Evolutionary conservation across 1,284 basidiomycete species (phyloP).

Genomic region (Pseudozyma pruni): DNA sequence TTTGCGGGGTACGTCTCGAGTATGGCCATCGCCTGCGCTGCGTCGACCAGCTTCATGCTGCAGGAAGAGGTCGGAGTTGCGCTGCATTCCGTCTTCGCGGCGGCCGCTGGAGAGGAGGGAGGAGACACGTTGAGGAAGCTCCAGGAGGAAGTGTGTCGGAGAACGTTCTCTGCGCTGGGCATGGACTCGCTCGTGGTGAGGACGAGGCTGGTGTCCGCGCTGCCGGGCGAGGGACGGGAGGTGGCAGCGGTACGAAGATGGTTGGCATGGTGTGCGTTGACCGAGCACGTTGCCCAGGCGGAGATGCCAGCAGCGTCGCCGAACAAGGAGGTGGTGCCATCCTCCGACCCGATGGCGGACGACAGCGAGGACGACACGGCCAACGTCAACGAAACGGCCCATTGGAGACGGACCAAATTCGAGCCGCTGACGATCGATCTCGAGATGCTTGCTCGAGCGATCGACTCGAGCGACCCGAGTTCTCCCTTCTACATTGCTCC

Average conservation of each 20-base stretch:
- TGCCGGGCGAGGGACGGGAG: slow-evolving; percentile 13
- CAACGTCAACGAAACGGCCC: background rate
- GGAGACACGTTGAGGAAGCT: background rate
- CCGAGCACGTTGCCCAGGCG: slow-evolving; percentile 20
- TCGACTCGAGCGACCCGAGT: slow-evolving; percentile 10
- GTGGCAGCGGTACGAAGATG: slow-evolving; percentile 15
- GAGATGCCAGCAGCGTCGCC: background rate
- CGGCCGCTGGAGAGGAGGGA: background rate
- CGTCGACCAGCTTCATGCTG: slow-evolving; percentile 13
- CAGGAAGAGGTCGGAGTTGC: slow-evolving; percentile 1
- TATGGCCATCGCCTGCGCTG: slow-evolving; percentile 28
- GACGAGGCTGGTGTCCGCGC: slow-evolving; percentile 14
- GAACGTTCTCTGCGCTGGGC: slow-evolving; percentile 12
- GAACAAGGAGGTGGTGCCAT: background rate
- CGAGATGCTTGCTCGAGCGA: slow-evolving; percentile 6
- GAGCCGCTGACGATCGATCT: slow-evolving; percentile 18
- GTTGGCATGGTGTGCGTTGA: slow-evolving; percentile 28
- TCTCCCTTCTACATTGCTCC: slow-evolving; percentile 32
- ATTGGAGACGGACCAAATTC: slow-evolving; percentile 10
- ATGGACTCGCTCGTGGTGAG: slow-evolving; percentile 12
- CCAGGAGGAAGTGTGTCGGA: slow-evolving; percentile 16
- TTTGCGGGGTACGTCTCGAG: slow-evolving; percentile 23
- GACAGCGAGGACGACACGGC: slow-evolving; percentile 1
- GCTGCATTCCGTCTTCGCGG: slow-evolving; percentile 11
- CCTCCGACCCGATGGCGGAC: slow-evolving; percentile 10